Conservation (phyloP, 306 rosid genomes). For the Malus sylvestris region DNA sequence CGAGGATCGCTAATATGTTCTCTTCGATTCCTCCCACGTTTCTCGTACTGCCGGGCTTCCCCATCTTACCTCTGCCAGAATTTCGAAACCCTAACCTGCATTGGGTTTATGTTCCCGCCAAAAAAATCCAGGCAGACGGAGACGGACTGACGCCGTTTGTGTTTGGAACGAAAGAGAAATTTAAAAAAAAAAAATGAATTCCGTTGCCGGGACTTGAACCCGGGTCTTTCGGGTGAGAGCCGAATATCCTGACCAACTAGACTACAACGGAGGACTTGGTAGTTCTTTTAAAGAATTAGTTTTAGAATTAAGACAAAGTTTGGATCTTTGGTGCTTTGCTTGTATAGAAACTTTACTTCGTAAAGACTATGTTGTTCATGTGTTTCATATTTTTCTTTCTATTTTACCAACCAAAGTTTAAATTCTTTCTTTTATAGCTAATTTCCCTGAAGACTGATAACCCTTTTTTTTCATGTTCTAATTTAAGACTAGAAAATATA, state of each 20-base stretch:
- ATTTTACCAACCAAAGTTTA: no score
- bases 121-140: neutral
- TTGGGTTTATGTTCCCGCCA: constrained; percentile 7
- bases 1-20: constrained; percentile 63
- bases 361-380: no score
- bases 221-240: constrained; percentile 7
- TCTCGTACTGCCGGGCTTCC: constrained; percentile 28
- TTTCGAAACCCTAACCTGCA: constrained; percentile 6
- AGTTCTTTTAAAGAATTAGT: accelerated
- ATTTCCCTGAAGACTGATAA: no score
- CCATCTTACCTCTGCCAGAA: constrained; percentile 20
- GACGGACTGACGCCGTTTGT: neutral
- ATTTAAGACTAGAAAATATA: no score
- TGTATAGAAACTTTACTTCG: no score
- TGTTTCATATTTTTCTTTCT: no score
- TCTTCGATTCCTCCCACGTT: constrained; percentile 40
- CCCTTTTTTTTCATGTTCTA: no score
- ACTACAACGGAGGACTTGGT: neutral
- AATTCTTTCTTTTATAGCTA: no score
- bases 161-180: neutral
- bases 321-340: no score
- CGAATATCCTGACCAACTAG: constrained; percentile 13
- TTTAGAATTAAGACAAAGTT: no score
- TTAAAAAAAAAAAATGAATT: neutral
- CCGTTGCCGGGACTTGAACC: constrained; percentile 10